Conservation (phyloP, 1,284 basidiomycete species). For the Pyrrhoderma noxium region DNA sequence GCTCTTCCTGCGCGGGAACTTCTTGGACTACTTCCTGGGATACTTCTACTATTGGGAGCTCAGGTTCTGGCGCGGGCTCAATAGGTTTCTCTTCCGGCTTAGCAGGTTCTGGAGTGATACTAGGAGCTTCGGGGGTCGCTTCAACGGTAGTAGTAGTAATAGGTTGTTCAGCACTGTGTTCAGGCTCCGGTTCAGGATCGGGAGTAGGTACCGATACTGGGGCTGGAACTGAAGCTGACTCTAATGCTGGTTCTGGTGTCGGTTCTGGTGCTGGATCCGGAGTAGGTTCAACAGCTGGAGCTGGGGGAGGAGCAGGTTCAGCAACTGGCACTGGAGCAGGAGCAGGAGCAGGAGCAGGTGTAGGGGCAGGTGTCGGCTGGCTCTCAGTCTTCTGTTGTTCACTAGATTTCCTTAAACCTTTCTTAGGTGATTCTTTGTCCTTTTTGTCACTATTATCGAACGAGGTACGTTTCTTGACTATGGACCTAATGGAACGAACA, state of each 20-base stretch:
- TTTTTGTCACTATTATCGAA: too few relatives aligned
- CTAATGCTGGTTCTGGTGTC: slow-evolving; percentile 12
- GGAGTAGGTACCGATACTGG: too few relatives aligned
- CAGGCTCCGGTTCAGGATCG: slow-evolving; percentile 1
- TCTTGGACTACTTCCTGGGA: too few relatives aligned
- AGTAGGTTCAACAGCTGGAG: too few relatives aligned
- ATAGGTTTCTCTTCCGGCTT: too few relatives aligned
- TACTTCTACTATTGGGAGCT: too few relatives aligned
- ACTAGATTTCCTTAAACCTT: neutral
- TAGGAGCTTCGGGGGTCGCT: slow-evolving; percentile 10
- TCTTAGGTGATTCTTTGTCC: neutral
- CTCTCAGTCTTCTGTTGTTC: neutral
- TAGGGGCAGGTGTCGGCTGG: neutral
- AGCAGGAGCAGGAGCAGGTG: neutral
- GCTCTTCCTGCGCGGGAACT: too few relatives aligned
- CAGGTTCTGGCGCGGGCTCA: too few relatives aligned
- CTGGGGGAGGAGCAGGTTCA: slow-evolving; percentile 2
- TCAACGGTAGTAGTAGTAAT: slow-evolving; percentile 18
- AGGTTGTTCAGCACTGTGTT: slow-evolving; percentile 1
- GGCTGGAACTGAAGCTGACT: slow-evolving; percentile 2
- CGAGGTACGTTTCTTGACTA: too few relatives aligned
- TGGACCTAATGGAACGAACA: too few relatives aligned
- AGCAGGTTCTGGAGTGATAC: neutral
- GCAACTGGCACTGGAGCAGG: slow-evolving; percentile 7
- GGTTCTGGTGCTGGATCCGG: slow-evolving; percentile 6